phyloP scores from a whole-genome alignment of 345 rosid species.

The Aegle marmelos region DNA sequence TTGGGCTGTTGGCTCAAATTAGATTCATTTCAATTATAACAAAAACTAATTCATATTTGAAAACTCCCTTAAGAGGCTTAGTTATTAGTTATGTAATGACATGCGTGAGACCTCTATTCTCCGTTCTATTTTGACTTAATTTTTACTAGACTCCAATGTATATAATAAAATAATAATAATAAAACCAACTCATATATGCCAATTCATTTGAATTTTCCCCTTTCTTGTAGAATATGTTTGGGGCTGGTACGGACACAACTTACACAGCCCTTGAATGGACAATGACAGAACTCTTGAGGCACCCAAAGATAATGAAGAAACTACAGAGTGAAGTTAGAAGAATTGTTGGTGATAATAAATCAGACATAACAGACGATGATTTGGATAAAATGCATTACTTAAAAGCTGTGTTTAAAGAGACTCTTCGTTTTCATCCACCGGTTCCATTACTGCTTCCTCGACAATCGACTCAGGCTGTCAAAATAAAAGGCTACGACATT shows the following conservation, averaged over 20 bases:
- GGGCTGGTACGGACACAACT: background rate
- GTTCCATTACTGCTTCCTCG: background rate
- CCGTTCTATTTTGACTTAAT: too few relatives aligned
- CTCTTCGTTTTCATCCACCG: background rate
- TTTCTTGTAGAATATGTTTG: background rate
- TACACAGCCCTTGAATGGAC: background rate
- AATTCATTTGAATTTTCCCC: too few relatives aligned
- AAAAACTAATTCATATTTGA: too few relatives aligned
- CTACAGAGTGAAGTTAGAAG: background rate
- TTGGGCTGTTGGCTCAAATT: too few relatives aligned
- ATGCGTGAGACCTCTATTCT: too few relatives aligned
- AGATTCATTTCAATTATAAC: too few relatives aligned
- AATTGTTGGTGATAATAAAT: background rate
- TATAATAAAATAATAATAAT: too few relatives aligned
- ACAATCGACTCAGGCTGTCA: background rate
- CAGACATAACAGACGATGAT: background rate
- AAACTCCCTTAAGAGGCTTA: too few relatives aligned
- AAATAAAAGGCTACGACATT: background rate
- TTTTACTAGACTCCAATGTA: too few relatives aligned
- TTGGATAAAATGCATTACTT: background rate
- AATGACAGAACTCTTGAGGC: background rate
- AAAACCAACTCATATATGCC: too few relatives aligned
- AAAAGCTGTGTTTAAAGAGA: background rate
- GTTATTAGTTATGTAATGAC: too few relatives aligned
- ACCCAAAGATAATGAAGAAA: background rate